Evolutionary conservation across 306 rosid genomes (phyloP).

Genomic region (Potentilla sterilis): DNA sequence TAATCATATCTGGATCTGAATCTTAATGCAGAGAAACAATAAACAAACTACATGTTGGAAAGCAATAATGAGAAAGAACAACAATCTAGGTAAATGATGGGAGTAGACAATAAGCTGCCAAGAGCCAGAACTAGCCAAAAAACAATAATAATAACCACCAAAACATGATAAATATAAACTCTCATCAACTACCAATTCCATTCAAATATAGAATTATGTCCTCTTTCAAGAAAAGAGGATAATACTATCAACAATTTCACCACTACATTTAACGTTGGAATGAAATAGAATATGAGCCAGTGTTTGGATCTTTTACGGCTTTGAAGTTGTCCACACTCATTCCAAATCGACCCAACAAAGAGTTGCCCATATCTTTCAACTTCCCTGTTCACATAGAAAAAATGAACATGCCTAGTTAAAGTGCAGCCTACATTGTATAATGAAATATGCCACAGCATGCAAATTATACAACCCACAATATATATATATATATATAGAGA

Average conservation of each 20-base stretch:
- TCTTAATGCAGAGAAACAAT: background rate
- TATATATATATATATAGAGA: too few relatives aligned
- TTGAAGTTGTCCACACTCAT: conserved; percentile 89
- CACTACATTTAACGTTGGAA: conserved; percentile 47
- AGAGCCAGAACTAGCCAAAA: too few relatives aligned
- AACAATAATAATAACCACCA: background rate
- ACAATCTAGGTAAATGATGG: background rate
- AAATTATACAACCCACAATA: background rate
- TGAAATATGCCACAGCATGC: background rate
- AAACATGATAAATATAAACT: conserved; percentile 1
- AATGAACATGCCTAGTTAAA: background rate
- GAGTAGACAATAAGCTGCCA: background rate
- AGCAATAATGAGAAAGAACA: background rate
- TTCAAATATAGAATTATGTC: background rate
- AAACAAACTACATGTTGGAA: background rate
- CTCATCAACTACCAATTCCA: background rate
- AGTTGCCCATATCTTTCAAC: conserved; percentile 91
- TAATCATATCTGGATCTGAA: background rate
- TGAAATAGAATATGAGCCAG: conserved; percentile 83
- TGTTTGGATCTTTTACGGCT: conserved; percentile 84
- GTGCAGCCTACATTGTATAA: background rate
- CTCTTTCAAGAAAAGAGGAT: background rate
- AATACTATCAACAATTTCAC: conserved; percentile 1
- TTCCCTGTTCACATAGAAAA: conserved; percentile 46
- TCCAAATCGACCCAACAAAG: conserved; percentile 86